Evolutionary conservation across 2,329 filamentous ascomycete species (phyloP).

Genomic region (Aspergillus ochraceoroseus): DNA sequence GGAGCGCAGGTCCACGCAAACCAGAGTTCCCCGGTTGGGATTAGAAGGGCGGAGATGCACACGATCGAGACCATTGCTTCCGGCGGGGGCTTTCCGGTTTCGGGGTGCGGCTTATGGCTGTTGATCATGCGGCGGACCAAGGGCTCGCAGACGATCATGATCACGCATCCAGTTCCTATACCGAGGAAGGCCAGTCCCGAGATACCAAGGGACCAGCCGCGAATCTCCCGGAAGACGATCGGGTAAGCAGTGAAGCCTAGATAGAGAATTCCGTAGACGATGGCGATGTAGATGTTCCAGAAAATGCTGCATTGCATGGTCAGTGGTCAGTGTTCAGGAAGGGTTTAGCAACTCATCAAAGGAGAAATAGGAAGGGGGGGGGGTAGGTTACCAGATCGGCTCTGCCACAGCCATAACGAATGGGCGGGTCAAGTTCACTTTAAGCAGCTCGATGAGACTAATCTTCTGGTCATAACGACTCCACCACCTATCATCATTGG

Average conservation of each 20-base stretch:
- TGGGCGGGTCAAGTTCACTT: slow-evolving; percentile 70
- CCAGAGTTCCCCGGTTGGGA: slow-evolving; percentile 73
- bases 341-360: background rate
- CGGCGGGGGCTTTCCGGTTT: slow-evolving; percentile 66
- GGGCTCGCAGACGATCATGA: slow-evolving; percentile 56
- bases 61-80: slow-evolving; percentile 79
- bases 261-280: slow-evolving; percentile 82
- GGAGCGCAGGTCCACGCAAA: slow-evolving; percentile 88
- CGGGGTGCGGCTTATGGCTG: slow-evolving; percentile 65
- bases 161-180: slow-evolving; percentile 55
- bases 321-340: no score
- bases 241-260: slow-evolving; percentile 89
- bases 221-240: slow-evolving; percentile 68
- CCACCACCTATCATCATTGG: slow-evolving; percentile 68
- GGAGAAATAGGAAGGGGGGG: background rate
- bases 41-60: slow-evolving; percentile 68
- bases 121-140: slow-evolving; percentile 74
- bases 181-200: slow-evolving; percentile 75
- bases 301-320: no score
- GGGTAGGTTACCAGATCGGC: slow-evolving; percentile 65
- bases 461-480: slow-evolving; percentile 71
- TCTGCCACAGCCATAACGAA: slow-evolving; percentile 74
- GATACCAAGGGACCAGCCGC: slow-evolving; percentile 70
- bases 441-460: slow-evolving; percentile 62
- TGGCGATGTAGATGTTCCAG: slow-evolving; percentile 65